Base-by-base conservation (phyloP, 305 asterid species). In the Lippia alba region DNA sequence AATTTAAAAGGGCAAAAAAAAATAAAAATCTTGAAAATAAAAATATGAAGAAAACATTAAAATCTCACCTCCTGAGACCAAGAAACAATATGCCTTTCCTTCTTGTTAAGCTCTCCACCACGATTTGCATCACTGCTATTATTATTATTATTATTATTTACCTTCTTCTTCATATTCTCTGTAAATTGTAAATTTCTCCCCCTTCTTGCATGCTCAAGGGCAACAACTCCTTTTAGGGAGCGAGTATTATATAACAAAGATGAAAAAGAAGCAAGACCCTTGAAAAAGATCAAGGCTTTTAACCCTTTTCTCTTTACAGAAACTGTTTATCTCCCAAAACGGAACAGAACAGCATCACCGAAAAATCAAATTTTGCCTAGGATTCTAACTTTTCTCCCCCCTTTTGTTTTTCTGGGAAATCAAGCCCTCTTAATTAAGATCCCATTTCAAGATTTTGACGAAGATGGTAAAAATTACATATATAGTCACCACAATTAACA, bases 11-110 rank as follows among this genome's bases (percentile, higher is more conserved):
- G 3, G 41, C 41, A 36, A 11, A 44, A 44, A 44, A 44, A 44
- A 16, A 17, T 0, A 57, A 60, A 44, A 11, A 45, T 71, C 48
- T 48, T 12, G 48, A 15, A 49, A 63, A 39, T 8, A 53, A 36
- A 64, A n/a, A 48, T 1, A 24, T 24, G 30, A 24, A 24, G 4
- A 9, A 65, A 69, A 48, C 5, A 7, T 16, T 16, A 44, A 45
- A 69, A 75, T 60, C 80, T 65, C 68, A 94, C 99, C 99, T 94
- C 98, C 79, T 82, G 94, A 67, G 99, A 90, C 99, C 99, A 94
- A 62, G 98, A 94, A 76, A 92, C 99, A 66, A 94, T 94, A 85
- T 87, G 99, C 71, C 98, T 91, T 66, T 89, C 96, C 66, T 92
- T 94, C 84, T 80, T 92, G 70, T 91, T 94, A 3, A 87, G 84